Conservation (phyloP, 1,139 yeast species). For the Sugiyamaella neomexicana region DNA sequence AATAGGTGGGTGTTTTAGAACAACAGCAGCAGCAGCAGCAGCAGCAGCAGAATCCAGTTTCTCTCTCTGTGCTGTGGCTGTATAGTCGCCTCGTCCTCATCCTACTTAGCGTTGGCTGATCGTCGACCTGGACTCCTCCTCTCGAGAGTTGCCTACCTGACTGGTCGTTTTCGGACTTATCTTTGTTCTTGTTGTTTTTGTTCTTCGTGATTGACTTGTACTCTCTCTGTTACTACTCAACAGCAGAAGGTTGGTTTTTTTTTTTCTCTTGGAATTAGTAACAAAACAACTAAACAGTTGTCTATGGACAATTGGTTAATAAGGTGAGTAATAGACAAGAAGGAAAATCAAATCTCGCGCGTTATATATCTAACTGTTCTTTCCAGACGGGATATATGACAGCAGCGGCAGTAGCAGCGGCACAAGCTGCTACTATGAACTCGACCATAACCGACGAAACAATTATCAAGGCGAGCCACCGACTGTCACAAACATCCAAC, state of each 20-base stretch:
- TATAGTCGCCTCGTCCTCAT: neutral
- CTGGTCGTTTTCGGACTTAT: neutral
- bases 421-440: conserved; percentile 16
- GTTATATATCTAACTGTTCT: neutral
- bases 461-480: conserved; percentile 57
- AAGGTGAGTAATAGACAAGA: neutral
- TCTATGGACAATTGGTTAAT: neutral
- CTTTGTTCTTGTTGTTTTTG: neutral
- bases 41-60: neutral
- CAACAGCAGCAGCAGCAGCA: neutral
- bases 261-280: too few species aligned
- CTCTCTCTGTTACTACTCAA: too few species aligned
- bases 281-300: neutral
- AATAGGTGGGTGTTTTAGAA: too few species aligned
- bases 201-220: neutral
- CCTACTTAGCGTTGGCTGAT: neutral
- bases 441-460: neutral
- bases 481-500: conserved; percentile 65
- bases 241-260: too few species aligned
- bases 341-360: neutral
- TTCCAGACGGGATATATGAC: conserved; percentile 11
- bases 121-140: neutral
- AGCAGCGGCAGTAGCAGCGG: conserved; percentile 24
- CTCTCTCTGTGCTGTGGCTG: too few species aligned
- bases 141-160: neutral